Evolutionary conservation across 2,329 filamentous ascomycete genomes (phyloP).

Genomic region (Truncatella angustata): DNA sequence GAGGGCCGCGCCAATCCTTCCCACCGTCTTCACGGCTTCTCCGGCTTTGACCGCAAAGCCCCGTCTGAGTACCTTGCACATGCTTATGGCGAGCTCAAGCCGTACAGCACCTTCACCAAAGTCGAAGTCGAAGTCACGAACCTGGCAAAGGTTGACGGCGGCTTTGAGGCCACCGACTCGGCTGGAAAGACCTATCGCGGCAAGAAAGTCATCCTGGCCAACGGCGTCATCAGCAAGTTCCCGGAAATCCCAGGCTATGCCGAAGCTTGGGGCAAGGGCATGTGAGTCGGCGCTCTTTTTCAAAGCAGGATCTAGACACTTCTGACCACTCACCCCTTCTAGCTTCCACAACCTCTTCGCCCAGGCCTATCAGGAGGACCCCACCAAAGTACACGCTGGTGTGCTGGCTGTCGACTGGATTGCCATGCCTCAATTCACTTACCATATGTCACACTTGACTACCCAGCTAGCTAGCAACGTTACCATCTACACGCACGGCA

Average conservation of each 20-base stretch:
- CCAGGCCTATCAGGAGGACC: slow-evolving; percentile 61
- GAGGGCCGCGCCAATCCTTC: background rate
- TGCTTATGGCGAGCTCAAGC: background rate
- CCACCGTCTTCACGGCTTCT: slow-evolving; percentile 2
- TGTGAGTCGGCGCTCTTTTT: slow-evolving; percentile 31
- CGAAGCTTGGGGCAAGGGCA: slow-evolving; percentile 52
- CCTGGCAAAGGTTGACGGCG: background rate
- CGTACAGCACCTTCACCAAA: background rate
- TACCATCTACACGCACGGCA: slow-evolving; percentile 22
- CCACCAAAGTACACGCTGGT: too few species aligned
- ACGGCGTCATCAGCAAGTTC: slow-evolving; percentile 49
- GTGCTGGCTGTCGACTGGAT: slow-evolving; percentile 11
- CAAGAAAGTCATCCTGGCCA: slow-evolving; percentile 54
- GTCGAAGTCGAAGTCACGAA: background rate
- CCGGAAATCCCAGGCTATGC: slow-evolving; percentile 51
- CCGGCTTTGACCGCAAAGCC: slow-evolving; percentile 1
- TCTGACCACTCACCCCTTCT: slow-evolving; percentile 6
- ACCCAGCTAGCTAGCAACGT: slow-evolving; percentile 16
- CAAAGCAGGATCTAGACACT: background rate
- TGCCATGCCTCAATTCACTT: slow-evolving; percentile 3
- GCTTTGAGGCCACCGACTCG: slow-evolving; percentile 35
- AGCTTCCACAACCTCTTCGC: slow-evolving; percentile 61
- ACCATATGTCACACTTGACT: slow-evolving; percentile 17
- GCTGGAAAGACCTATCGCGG: slow-evolving; percentile 42
- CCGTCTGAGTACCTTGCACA: background rate